Conservation (phyloP, 2,329 filamentous ascomycete genomes). For the Calonectria crousiana region DNA sequence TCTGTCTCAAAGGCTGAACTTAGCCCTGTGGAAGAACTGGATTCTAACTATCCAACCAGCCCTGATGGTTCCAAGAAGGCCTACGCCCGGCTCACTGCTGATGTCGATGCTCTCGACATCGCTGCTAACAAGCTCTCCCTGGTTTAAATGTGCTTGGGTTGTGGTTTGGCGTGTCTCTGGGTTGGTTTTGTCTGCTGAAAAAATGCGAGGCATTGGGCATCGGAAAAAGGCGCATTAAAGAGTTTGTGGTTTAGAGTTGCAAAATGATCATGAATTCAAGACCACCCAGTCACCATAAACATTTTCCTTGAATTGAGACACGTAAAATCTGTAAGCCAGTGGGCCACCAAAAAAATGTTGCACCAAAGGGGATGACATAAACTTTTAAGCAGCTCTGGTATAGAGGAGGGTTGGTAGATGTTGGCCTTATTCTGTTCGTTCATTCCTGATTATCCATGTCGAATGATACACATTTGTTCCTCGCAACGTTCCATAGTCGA, state of each 20-base stretch:
- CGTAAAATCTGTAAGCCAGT: background rate
- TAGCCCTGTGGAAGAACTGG: constrained; percentile 3
- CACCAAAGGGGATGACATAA: no score
- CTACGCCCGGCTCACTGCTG: constrained; percentile 92
- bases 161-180: constrained; percentile 51
- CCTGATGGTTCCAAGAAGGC: constrained; percentile 99
- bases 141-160: constrained; percentile 74
- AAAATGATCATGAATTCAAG: constrained; percentile 52
- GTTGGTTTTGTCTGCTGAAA: constrained; percentile 51
- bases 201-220: constrained; percentile 51
- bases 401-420: no score
- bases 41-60: constrained; percentile 58
- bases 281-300: constrained; percentile 41
- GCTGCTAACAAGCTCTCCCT: constrained; percentile 98
- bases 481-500: background rate
- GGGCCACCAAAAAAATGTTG: no score
- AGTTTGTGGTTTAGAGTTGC: constrained; percentile 50
- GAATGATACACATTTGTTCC: constrained; percentile 15
- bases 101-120: constrained; percentile 99
- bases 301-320: background rate
- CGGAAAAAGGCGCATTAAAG: constrained; percentile 53
- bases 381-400: no score
- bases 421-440: no score
- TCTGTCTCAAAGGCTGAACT: background rate
- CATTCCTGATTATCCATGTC: background rate